Evolutionary conservation across 371 early-diverging fungal species (phyloP), one percentile per base, ranked within the genome.

Genomic region (Batkoa obscura): DNA sequence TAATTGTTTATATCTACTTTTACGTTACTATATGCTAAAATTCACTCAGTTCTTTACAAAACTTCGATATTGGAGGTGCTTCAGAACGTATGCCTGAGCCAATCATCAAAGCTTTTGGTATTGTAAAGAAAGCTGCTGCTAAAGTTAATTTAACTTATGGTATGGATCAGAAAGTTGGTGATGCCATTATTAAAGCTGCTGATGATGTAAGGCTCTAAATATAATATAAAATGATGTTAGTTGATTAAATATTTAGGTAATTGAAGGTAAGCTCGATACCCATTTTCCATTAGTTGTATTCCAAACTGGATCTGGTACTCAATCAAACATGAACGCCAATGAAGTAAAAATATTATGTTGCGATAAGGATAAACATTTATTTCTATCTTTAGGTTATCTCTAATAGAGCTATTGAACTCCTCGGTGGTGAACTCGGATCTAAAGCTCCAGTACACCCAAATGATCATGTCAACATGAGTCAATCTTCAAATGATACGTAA

Each of bases 241-340:
- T 55, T 13, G 17, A 42, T 33, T 3, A 57, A 15, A 31, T 15
- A 53, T 13, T 1, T 61, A 80, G 79, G 90, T 92, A 35, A 90
- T 88, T 55, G 79, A 78, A 30, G 94, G 93, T 42, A 81, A 80
- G 62, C 78, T 88, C 46, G 72, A 76, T 62, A 86, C 84, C 45
- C 90, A 92, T 64, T 95, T 95, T 73, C 95, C 95, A 42, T 73
- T 95, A 52, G 94, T 95, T 30, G 85, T 92, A 37, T 95, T 85
- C 88, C 93, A 94, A 68, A 94, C 94, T 33, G 95, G 95, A 15
- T 88, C 89, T 23, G 95, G 95, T 53, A 95, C 94, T n/a, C 94
- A 94, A 74, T 79, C 88, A 57, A 90, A 94, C 74, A 93, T 91
- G 93, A 93, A 93, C 65, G 80, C 76, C 52, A 87, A 88, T 66